These are phyloP conservation scores for Tolypocladium album DNA, from an alignment of 2,329 filamentous ascomycete species.

Conservation along the genomic window DNA sequence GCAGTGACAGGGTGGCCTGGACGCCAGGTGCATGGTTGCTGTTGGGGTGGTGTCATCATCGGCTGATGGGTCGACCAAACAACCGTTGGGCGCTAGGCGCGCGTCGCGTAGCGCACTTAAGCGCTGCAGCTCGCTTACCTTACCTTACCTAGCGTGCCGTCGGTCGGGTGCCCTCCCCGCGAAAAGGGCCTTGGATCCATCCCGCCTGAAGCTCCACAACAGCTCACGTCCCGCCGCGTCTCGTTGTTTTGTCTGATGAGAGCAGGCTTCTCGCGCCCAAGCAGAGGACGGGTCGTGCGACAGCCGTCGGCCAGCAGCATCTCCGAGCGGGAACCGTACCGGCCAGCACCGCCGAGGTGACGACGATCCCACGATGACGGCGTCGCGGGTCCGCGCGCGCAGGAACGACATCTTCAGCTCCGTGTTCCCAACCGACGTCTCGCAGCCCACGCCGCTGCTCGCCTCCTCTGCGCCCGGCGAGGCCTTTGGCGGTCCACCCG, in stretches of 20 bases:
- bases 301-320: not conserved
- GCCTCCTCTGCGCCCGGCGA: constrained; percentile 30
- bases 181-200: not conserved
- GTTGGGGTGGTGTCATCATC: not conserved
- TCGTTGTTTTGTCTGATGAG: not conserved
- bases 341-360: not conserved
- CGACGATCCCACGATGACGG: constrained; percentile 17
- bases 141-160: not conserved
- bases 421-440: constrained; percentile 42
- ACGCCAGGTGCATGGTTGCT: not conserved
- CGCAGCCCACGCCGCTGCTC: constrained; percentile 35
- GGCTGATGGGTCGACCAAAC: not conserved
- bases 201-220: not conserved
- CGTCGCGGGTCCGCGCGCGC: constrained; percentile 33
- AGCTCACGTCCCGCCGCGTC: not conserved
- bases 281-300: not conserved
- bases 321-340: not conserved
- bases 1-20: not conserved
- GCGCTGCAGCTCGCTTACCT: not conserved
- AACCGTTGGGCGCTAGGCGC: not conserved
- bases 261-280: not conserved
- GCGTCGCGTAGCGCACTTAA: constrained; percentile 4
- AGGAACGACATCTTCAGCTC: constrained; percentile 42
- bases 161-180: not conserved
- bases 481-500: constrained; percentile 31